Evolutionary conservation across 73 alveolate species (phyloP), one percentile per base, ranked within the genome.

Genomic region (Paramecium octaurelia): DNA sequence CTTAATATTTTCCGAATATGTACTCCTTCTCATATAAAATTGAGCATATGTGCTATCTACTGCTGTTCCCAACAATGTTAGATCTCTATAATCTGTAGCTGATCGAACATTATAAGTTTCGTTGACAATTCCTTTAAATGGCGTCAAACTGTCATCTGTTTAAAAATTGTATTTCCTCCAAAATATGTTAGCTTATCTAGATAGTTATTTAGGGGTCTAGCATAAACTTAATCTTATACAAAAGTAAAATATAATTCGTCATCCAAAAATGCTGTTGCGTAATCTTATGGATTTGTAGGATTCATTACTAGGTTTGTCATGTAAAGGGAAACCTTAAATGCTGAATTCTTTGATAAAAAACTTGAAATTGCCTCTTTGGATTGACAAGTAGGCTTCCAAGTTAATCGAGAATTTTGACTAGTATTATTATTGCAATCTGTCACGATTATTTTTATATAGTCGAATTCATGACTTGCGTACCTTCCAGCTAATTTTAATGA

Each of bases 261-360:
- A 38, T 75, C 88, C 0, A 75, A 11, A 36, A 38, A 75, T 9
- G 60, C 68, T 16, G 58, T 9, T 4, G 59, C 23, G 35, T 12
- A 75, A 75, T 75, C 46, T 38, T 75, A 11, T 36, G 88, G 88
- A 75, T 29, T 23, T 21, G 68, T n/a, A 18, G 88, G 88, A 34
- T 75, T 75, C 38, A 75, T 75, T 18, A 75, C 88, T 42, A 75
- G 20, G 38, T 75, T 75, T 34, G 88, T 75, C 88, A 75, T 75
- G 11, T 75, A 75, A 9, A 42, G 35, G 6, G 38, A 23, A 14
- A 75, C 88, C 11, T 23, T 75, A 75, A 75, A 75, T 3, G 68
- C 34, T 29, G 68, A 21, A 16, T 35, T 35, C 6, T 34, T 38
- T n/a, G 11, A 4, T 42, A 75, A 20, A 75, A 31, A 35, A 12